Evolutionary conservation across 2,329 filamentous ascomycete genomes (phyloP).

Genomic region (Hypoxylon sp.): DNA sequence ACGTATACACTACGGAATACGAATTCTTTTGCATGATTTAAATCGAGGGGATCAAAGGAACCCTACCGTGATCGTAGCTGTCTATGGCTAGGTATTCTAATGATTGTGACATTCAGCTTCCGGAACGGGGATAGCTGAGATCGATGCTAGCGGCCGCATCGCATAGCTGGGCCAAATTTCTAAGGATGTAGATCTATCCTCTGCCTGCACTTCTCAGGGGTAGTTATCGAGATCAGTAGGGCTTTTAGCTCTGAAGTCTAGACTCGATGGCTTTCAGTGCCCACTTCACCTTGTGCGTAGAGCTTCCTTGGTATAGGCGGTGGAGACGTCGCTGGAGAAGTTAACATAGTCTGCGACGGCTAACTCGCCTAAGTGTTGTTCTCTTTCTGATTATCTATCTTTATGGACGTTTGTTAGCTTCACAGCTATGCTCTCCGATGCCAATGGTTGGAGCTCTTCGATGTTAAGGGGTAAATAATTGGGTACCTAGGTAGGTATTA

Average conservation of each 20-base stretch:
- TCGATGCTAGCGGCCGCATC: background rate
- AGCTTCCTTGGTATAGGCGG: background rate
- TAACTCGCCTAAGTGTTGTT: background rate
- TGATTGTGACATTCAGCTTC: background rate
- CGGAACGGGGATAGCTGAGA: background rate
- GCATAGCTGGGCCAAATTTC: background rate
- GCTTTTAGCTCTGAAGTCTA: background rate
- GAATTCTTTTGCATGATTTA: conserved; percentile 15
- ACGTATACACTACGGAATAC: conserved; percentile 29
- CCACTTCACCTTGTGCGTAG: background rate
- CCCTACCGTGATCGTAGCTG: background rate
- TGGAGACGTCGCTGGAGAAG: background rate
- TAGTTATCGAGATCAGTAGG: background rate
- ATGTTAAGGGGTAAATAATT: background rate
- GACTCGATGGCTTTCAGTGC: background rate
- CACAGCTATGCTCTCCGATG: background rate
- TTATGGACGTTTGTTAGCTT: background rate
- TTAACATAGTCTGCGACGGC: background rate
- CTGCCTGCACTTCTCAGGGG: background rate
- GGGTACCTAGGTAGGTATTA: background rate
- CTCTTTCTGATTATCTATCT: background rate
- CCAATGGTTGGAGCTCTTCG: background rate
- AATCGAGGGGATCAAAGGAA: background rate
- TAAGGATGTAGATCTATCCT: background rate
- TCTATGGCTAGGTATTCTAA: background rate